Conservation (phyloP, 768 basidiomycete species). For the Coprinopsis strossmayeri region DNA sequence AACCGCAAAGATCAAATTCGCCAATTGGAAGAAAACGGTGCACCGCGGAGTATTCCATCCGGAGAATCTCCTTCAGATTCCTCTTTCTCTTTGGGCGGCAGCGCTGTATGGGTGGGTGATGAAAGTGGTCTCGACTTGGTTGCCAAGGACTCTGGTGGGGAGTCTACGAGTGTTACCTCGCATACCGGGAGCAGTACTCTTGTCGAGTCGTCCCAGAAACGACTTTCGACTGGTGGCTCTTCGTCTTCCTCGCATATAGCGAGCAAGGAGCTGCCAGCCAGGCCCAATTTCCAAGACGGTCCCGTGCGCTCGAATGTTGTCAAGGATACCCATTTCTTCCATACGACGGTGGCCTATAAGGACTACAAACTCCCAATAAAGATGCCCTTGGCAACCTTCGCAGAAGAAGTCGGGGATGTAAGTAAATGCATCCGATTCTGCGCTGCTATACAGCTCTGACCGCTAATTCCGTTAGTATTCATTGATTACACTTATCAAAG, state of each 20-base stretch:
- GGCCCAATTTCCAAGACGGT: conserved; percentile 32
- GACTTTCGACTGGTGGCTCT: conserved; percentile 69
- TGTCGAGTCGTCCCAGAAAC: conserved; percentile 35
- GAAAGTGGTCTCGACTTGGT: conserved; percentile 53
- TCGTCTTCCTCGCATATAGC: conserved; percentile 59
- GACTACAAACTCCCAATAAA: conserved; percentile 84
- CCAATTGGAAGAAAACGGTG: conserved; percentile 25
- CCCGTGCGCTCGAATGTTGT: conserved; percentile 42
- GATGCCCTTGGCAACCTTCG: conserved; percentile 82
- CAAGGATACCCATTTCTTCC: conserved; percentile 94
- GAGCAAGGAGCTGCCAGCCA: conserved; percentile 33
- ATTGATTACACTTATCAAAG: conserved; percentile 81
- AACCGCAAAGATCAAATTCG: conserved; percentile 26
- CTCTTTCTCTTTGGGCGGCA: conserved; percentile 73
- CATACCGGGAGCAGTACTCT: conserved; percentile 32
- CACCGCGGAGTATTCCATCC: conserved; percentile 24
- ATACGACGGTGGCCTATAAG: conserved; percentile 79
- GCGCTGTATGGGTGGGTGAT: conserved; percentile 80
- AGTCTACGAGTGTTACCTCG: conserved; percentile 36
- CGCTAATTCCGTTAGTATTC: conserved; percentile 59
- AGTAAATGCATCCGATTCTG: conserved; percentile 21
- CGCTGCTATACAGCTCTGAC: not conserved
- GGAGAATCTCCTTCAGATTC: conserved; percentile 61
- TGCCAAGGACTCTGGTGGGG: conserved; percentile 36
- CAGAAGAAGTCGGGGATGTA: conserved; percentile 96